phyloP scores from a whole-genome alignment of 108 stramenopile genomes.

The Cyclotella kingstonii region DNA sequence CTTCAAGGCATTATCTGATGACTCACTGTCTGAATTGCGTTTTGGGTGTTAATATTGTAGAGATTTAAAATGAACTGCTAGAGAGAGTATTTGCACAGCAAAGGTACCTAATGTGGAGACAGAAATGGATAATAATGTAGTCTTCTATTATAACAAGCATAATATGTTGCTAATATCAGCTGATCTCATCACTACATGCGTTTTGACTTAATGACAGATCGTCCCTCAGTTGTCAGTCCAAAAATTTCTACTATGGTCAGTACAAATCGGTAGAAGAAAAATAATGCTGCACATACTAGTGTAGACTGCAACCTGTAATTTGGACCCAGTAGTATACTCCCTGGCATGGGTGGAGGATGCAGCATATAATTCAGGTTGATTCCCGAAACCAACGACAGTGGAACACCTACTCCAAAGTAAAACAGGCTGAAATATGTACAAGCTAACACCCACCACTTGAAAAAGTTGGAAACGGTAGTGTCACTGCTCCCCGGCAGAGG shows the following conservation, averaged over 20 bases:
- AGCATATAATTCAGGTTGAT: slow-evolving; percentile 53
- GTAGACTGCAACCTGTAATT: slow-evolving; percentile 42
- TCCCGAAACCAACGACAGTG: slow-evolving; percentile 28
- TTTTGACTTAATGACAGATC: too few relatives aligned
- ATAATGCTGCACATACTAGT: slow-evolving; percentile 26
- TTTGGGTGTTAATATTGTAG: too few relatives aligned
- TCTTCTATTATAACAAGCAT: too few relatives aligned
- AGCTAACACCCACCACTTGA: slow-evolving; percentile 39
- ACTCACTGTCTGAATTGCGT: too few relatives aligned
- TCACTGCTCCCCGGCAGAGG: slow-evolving; percentile 19
- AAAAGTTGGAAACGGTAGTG: slow-evolving; percentile 22
- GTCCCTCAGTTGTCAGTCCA: background rate
- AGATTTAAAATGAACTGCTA: too few relatives aligned
- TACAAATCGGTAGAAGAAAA: slow-evolving; percentile 39
- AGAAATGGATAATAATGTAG: too few relatives aligned
- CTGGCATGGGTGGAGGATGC: slow-evolving; percentile 43
- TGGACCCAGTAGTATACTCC: slow-evolving; percentile 34
- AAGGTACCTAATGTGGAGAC: too few relatives aligned
- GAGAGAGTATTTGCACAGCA: too few relatives aligned
- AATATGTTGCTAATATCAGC: too few relatives aligned
- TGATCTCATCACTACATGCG: too few relatives aligned
- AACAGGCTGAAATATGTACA: slow-evolving; percentile 45
- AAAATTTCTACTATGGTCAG: slow-evolving; percentile 18
- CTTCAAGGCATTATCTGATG: too few relatives aligned
- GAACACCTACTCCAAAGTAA: slow-evolving; percentile 41